Percentiles rank a stretch among this genome's conserved stretches.
phyloP scores from a whole-genome alignment of 352 stramenopile genomes.

The Globisporangium acanthophoron region DNA sequence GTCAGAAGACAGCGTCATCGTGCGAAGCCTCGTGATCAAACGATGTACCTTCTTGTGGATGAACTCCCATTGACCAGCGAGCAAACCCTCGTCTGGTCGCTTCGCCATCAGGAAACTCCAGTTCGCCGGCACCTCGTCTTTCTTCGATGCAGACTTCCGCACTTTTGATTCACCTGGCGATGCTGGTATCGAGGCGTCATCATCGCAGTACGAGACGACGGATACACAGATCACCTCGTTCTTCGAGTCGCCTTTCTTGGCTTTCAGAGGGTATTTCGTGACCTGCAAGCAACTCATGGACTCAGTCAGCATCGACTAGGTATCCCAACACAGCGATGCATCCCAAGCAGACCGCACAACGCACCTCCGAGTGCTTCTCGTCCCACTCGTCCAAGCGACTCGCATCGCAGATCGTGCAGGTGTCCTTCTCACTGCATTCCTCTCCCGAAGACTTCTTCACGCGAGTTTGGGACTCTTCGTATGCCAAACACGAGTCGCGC shows the following conservation, averaged over 20 bases:
- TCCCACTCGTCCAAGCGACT: conserved; percentile 54
- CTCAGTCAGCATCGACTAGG: neutral
- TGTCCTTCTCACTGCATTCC: neutral
- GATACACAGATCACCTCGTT: conserved; percentile 73
- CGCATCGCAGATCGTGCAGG: conserved; percentile 64
- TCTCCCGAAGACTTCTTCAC: conserved; percentile 8
- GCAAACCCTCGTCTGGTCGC: conserved; percentile 57
- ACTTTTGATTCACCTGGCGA: neutral
- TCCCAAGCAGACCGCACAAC: neutral
- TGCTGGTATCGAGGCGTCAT: conserved; percentile 2
- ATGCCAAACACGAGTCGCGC: conserved; percentile 56
- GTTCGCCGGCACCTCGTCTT: conserved; percentile 13
- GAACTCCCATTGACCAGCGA: conserved; percentile 89
- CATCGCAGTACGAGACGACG: conserved; percentile 46
- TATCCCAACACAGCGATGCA: neutral
- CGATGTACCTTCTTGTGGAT: conserved; percentile 56
- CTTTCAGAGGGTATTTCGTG: conserved; percentile 75
- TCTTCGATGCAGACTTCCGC: conserved; percentile 5
- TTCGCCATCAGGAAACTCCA: conserved; percentile 81
- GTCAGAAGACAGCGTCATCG: neutral
- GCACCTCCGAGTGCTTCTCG: conserved; percentile 15
- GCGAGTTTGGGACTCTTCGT: conserved; percentile 33
- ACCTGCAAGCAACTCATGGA: conserved; percentile 25
- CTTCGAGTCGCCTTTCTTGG: conserved; percentile 72
- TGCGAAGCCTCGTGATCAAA: too few species aligned